Evolutionary conservation across 2,329 filamentous ascomycete genomes (phyloP).

Genomic region (Apiospora sp.): DNA sequence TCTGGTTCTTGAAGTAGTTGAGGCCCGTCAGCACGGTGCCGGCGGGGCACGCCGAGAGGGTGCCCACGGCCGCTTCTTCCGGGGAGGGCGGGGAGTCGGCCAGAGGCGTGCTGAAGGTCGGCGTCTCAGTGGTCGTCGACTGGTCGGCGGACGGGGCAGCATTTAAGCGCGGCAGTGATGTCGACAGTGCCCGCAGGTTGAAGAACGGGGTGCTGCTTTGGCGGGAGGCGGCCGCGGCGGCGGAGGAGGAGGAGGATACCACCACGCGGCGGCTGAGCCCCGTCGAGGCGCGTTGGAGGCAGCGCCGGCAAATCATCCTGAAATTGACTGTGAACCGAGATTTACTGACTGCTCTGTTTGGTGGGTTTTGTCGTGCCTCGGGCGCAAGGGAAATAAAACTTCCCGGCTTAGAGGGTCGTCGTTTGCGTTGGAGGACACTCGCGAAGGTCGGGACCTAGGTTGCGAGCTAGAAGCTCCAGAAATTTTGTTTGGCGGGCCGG

Average conservation of each 20-base stretch:
- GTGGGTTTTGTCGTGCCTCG: background rate
- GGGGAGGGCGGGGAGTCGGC: slow-evolving; percentile 33
- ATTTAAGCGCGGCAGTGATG: slow-evolving; percentile 31
- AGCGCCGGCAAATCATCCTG: slow-evolving; percentile 54
- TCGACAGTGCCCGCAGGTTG: slow-evolving; percentile 26
- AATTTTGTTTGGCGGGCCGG: slow-evolving; percentile 37
- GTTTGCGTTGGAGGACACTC: slow-evolving; percentile 1
- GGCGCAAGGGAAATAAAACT: background rate
- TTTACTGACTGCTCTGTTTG: background rate
- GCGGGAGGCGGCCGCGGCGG: background rate
- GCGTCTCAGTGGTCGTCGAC: slow-evolving; percentile 24
- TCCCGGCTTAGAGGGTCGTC: background rate
- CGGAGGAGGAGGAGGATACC: slow-evolving; percentile 26
- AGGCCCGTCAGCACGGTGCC: slow-evolving; percentile 77
- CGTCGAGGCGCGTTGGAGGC: slow-evolving; percentile 56
- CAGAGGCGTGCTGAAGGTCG: slow-evolving; percentile 39
- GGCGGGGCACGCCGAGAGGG: slow-evolving; percentile 63
- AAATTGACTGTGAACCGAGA: background rate
- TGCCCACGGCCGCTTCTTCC: slow-evolving; percentile 43
- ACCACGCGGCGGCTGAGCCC: slow-evolving; percentile 11
- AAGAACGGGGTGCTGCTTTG: background rate
- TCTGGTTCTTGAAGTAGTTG: slow-evolving; percentile 78
- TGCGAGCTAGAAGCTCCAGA: slow-evolving; percentile 32
- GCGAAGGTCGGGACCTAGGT: background rate
- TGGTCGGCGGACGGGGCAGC: slow-evolving; percentile 34